These are phyloP conservation scores for Camellia sinensis DNA, from an alignment of 148 eudicot genomes.

Conservation along the genomic window DNA sequence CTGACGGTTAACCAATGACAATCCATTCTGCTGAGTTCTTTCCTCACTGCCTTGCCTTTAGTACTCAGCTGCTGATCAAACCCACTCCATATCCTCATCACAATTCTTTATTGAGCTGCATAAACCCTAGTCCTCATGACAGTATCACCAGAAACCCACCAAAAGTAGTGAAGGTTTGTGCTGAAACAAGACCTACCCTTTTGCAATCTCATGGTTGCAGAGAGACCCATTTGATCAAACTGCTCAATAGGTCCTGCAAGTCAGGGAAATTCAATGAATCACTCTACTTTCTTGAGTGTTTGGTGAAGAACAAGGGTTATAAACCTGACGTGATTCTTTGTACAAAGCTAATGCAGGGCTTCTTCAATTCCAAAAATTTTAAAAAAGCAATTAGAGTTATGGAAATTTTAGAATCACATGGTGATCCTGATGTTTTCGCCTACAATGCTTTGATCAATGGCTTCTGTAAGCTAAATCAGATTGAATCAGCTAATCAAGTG, in stretches of 20 bases:
- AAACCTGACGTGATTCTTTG: slow-evolving; percentile 55
- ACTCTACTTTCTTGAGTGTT: slow-evolving; percentile 45
- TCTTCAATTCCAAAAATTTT: slow-evolving; percentile 37
- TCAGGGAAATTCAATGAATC: slow-evolving; percentile 50
- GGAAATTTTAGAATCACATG: slow-evolving; percentile 48
- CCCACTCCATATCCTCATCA: slow-evolving; percentile 24
- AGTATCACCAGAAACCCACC: slow-evolving; percentile 15
- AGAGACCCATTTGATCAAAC: slow-evolving; percentile 47
- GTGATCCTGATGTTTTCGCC: slow-evolving; percentile 59
- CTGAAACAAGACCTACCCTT: slow-evolving; percentile 25
- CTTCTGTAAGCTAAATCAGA: slow-evolving; percentile 52
- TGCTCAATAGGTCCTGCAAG: slow-evolving; percentile 52
- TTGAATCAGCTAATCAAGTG: slow-evolving; percentile 49
- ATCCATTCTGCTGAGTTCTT: slow-evolving; percentile 34
- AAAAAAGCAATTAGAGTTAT: slow-evolving; percentile 52
- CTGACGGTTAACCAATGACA: slow-evolving; percentile 23
- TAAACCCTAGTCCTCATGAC: slow-evolving; percentile 19
- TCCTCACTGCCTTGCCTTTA: slow-evolving; percentile 27
- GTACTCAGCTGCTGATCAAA: slow-evolving; percentile 18
- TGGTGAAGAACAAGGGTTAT: slow-evolving; percentile 55
- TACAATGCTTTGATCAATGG: slow-evolving; percentile 72
- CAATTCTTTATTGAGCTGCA: slow-evolving; percentile 27
- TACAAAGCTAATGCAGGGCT: slow-evolving; percentile 65
- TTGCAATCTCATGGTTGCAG: slow-evolving; percentile 34
- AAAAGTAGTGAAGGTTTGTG: slow-evolving; percentile 22